Base-by-base conservation (phyloP, 352 stramenopile species). In the Peronospora tabacina region DNA sequence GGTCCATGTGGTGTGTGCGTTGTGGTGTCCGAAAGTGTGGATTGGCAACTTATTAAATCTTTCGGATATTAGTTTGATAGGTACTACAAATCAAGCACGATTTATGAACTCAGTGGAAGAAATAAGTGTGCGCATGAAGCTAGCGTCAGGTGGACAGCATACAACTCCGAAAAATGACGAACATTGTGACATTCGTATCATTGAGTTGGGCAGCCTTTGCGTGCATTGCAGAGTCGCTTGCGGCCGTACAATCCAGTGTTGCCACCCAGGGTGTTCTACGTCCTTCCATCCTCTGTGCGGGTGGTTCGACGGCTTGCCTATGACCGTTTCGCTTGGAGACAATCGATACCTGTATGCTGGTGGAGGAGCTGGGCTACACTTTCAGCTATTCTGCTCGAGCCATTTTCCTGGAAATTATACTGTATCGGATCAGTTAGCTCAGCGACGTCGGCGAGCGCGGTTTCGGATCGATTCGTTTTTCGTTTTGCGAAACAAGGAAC, bases 11-110 rank as follows among this genome's bases (percentile, higher is more conserved):
- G 72, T 91, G 9, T 96, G 87, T 41, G 80, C 82, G n/a, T 44
- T 95, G n/a, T 94, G 83, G 76, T 90, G 77, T 38, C 87, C 87
- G 3, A 87, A 84, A 35, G 72, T 90, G 3, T 91, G 77, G 68
- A 90, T 96, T 52, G 82, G 70, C 2, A 86, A 95, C 46, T 55
- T 95, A 12, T 75, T 76, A 15, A 68, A 70, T 12, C 68, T 94
- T 33, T 73, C 67, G 7, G 77, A 85, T n/a, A 91, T 95, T 64
- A 81, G 66, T 41, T 57, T 94, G 12, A 66, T 86, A 9, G 61
- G 72, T 12, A 60, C 49, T 5, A 58, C 54, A 2, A 66, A 66
- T 37, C 51, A 66, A 48, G 42, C 55, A 24, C 73, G 77, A 4
- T 88, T 90, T 52, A 35, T 76, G 16, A 75, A 89, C 43, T 70